Evolutionary conservation across 805 yeast species (phyloP), one percentile per base, ranked within the genome.

Genomic region (Lipomyces sp.): DNA sequence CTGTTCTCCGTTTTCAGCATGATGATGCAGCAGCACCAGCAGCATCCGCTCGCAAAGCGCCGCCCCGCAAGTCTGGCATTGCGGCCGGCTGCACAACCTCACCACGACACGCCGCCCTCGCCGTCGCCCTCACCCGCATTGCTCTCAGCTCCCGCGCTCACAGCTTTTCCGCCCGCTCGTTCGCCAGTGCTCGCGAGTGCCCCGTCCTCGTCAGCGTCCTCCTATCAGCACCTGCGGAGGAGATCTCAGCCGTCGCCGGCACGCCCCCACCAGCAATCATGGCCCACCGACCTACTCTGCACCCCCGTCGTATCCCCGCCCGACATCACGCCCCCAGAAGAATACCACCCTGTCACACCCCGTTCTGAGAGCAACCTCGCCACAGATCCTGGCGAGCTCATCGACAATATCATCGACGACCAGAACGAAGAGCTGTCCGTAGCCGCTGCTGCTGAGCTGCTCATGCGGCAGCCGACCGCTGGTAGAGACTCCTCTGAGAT

Each of bases 1-100:
- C n/a, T n/a, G n/a, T n/a, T n/a, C n/a, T n/a, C n/a, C n/a, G n/a
- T n/a, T n/a, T n/a, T n/a, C n/a, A n/a, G n/a, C n/a, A n/a, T n/a
- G n/a, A n/a, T n/a, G n/a, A n/a, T n/a, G n/a, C n/a, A n/a, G n/a
- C n/a, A n/a, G n/a, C n/a, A n/a, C n/a, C n/a, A n/a, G n/a, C n/a
- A n/a, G n/a, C n/a, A n/a, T n/a, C 35, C 23, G 81, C 72, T 58
- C 53, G 58, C 45, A 50, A 26, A 47, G 43, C 46, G 35, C 35
- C 45, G 55, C 24, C 53, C 57, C 29, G 45, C 49, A 28, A 39
- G 35, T 38, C 52, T 54, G 19, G 58, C 53, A 8, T 41, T 54
- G 31, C 42, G 43, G 13, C 35, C 28, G 23, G 45, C 36, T 23
- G 43, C 51, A 13, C 28, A 24, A n/a, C 32, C 39, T 35, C 39